Evolutionary conservation across 805 yeast genomes (phyloP).

Genomic region (Wilhelminamyces savonicus): DNA sequence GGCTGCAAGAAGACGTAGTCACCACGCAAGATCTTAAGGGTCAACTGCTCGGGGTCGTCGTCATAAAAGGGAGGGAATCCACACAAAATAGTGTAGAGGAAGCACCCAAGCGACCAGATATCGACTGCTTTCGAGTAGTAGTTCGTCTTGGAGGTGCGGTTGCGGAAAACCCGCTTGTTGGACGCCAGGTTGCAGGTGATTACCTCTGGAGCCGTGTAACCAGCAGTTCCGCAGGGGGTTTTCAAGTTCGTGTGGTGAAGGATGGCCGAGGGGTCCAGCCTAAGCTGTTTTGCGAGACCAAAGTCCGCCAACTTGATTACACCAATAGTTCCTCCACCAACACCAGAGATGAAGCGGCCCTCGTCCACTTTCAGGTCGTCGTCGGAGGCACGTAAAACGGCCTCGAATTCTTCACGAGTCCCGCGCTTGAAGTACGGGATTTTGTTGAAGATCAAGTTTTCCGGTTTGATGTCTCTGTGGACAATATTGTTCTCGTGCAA

Average conservation of each 20-base stretch:
- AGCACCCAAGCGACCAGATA: conserved; percentile 72
- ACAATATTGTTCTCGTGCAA: conserved; percentile 64
- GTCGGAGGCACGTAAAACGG: conserved; percentile 42
- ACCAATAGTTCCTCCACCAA: conserved; percentile 65
- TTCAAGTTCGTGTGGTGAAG: conserved; percentile 31
- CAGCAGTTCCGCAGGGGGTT: conserved; percentile 75
- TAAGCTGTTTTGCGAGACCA: conserved; percentile 57
- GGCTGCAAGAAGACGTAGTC: conserved; percentile 71
- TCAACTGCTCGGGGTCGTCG: conserved; percentile 54
- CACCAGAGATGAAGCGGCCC: conserved; percentile 44
- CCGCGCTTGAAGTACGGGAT: conserved; percentile 40
- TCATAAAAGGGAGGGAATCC: conserved; percentile 78
- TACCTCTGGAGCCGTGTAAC: conserved; percentile 71
- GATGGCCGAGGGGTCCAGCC: conserved; percentile 6
- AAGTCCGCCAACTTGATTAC: conserved; percentile 62
- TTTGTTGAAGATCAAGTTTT: conserved; percentile 61
- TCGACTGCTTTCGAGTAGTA: conserved; percentile 63
- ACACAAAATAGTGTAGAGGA: conserved; percentile 59
- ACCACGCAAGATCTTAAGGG: conserved; percentile 65
- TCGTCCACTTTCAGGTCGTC: conserved; percentile 58
- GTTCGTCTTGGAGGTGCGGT: conserved; percentile 30
- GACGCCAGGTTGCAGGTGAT: conserved; percentile 38
- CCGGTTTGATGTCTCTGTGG: conserved; percentile 81
- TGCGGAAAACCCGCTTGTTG: conserved; percentile 1
- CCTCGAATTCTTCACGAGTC: conserved; percentile 21